Evolutionary conservation across 2,329 filamentous ascomycete genomes (phyloP).

Genomic region (Colletotrichum theobromicola): DNA sequence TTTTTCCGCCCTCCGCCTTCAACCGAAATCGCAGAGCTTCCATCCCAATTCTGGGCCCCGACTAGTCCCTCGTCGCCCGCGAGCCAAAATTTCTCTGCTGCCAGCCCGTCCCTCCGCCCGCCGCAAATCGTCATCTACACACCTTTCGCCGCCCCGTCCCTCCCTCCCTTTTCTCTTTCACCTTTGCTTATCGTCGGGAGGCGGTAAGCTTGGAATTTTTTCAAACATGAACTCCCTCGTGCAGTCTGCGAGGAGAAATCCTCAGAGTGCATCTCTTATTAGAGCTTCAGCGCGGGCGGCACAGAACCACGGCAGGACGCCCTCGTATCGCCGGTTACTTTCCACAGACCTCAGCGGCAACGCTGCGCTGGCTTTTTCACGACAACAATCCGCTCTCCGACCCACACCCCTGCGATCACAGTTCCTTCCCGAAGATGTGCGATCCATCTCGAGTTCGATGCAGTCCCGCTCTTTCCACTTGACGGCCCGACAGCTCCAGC

Average conservation of each 20-base stretch:
- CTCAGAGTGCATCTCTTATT: constrained; percentile 43
- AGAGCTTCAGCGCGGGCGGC: constrained; percentile 44
- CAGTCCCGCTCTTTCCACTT: constrained; percentile 44
- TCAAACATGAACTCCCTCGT: constrained; percentile 54
- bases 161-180: constrained; percentile 11
- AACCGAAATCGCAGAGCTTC: constrained; percentile 40
- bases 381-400: constrained; percentile 31
- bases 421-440: constrained; percentile 47
- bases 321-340: constrained; percentile 54
- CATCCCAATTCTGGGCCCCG: constrained; percentile 7
- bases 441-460: constrained; percentile 37
- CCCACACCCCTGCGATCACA: constrained; percentile 49
- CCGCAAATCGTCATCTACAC: constrained; percentile 20
- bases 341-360: constrained; percentile 30
- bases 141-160: constrained; percentile 23
- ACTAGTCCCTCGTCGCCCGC: constrained; percentile 3
- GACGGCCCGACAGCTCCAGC: constrained; percentile 28
- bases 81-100: constrained; percentile 39
- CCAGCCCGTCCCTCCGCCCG: constrained; percentile 28
- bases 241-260: constrained; percentile 45
- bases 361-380: constrained; percentile 29
- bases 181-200: constrained; percentile 33
- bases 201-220: constrained; percentile 23
- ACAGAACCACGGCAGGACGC: constrained; percentile 47
- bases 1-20: constrained; percentile 37